Evolutionary conservation across 2,329 filamentous ascomycete genomes (phyloP).

Genomic region (Colletotrichum kahawae): DNA sequence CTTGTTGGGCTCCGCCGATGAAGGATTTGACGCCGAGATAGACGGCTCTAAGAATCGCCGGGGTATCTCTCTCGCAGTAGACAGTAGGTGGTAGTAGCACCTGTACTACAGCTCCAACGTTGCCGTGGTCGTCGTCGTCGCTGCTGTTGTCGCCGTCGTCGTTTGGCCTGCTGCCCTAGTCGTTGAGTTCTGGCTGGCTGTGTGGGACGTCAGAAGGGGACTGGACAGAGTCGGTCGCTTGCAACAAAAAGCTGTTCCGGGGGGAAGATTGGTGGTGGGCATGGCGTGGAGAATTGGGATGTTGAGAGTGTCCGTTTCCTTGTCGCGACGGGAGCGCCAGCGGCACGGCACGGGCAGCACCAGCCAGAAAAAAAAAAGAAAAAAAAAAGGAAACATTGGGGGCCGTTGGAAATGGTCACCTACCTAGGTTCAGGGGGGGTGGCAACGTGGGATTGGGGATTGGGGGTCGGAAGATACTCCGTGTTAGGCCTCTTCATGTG

Average conservation of each 20-base stretch:
- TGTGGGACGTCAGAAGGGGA: not conserved
- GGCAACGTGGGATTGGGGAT: not conserved
- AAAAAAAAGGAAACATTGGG: not conserved
- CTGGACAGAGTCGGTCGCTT: not conserved
- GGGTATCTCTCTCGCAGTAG: not conserved
- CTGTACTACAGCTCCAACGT: too few relatives aligned
- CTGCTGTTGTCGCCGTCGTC: not conserved
- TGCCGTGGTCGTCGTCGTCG: not conserved
- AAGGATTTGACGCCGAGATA: not conserved
- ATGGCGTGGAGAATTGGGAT: constrained; percentile 5
- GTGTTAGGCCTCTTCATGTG: not conserved
- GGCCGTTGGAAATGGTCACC: not conserved
- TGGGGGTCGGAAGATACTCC: constrained; percentile 3
- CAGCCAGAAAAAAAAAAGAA: not conserved
- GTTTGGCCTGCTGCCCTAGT: not conserved
- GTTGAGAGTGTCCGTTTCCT: not conserved
- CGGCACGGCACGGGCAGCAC: too few relatives aligned
- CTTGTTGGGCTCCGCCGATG: not conserved
- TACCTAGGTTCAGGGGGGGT: not conserved
- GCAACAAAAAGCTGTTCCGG: not conserved
- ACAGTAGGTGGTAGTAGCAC: too few relatives aligned
- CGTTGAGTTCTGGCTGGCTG: not conserved
- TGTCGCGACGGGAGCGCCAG: not conserved
- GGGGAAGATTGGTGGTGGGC: not conserved
- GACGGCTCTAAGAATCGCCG: not conserved